Evolutionary conservation across 495 filamentous ascomycete species (phyloP), one percentile per base, ranked within the genome.

Genomic region (Elasticomyces elasticus): DNA sequence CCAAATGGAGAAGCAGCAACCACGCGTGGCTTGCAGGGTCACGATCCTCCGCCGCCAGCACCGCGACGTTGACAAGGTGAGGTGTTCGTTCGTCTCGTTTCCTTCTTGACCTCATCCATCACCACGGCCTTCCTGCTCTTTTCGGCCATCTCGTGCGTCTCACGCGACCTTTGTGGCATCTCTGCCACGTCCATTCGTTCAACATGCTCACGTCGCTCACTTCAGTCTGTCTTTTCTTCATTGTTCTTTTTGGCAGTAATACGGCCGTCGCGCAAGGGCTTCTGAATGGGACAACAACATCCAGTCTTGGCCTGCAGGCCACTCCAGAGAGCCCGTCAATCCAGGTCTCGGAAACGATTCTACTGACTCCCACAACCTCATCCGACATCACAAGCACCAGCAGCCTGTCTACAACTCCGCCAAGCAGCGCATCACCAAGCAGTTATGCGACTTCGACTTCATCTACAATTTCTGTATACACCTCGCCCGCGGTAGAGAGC

Each of bases 181-280:
- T n/a, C n/a, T n/a, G 24, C 17, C 42, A 45, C 42, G 42, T 45
- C 42, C 42, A 45, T 22, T 45, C 42, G 5, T 45, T 45, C 15
- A 45, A 17, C 42, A 45, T 45, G 24, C 20, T 45, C 42, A 13
- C 19, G 24, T 26, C 42, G 3, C 42, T 45, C 20, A 22, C 17
- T 23, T 15, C 24, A 7, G 42, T 23, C 42, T 15, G 20, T 45
- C 42, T 45, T 45, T 45, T 45, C 20, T 23, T 26, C 42, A 5
- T 45, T 15, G 3, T 26, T 3, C 42, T 45, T 45, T 22, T 15
- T 5, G 15, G 42, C 42, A 45, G 20, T 23, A 23, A 45, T 15
- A 26, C 5, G 24, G 42, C 24, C 42, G 22, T 45, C 17, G 42
- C 42, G 42, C 42, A 23, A 23, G 19, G 20, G 6, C 10, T 3